phyloP scores from a whole-genome alignment of 768 basidiomycete genomes.

The Pisolithus microcarpus region DNA sequence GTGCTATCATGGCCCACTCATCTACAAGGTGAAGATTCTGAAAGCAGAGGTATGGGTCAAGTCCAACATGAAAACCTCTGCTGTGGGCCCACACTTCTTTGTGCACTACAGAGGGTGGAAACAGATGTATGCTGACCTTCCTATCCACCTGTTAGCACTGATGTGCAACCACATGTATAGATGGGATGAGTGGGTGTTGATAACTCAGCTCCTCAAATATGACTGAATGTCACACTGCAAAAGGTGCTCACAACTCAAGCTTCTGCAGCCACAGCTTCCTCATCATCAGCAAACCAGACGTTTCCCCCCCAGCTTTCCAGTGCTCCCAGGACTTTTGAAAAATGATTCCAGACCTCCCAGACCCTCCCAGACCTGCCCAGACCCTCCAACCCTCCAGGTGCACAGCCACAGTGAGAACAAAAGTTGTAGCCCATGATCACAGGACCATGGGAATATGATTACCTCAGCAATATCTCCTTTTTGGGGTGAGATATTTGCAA shows the following conservation, averaged over 20 bases:
- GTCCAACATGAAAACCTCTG: constrained; percentile 49
- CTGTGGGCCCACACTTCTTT: constrained; percentile 75
- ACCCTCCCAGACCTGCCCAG: too few relatives aligned
- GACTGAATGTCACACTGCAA: constrained; percentile 73
- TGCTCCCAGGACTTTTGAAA: too few relatives aligned
- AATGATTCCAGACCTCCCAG: too few relatives aligned
- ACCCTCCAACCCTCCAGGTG: too few relatives aligned
- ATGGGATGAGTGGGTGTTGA: constrained; percentile 97
- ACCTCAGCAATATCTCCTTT: too few relatives aligned
- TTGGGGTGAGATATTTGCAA: too few relatives aligned
- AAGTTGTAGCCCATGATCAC: too few relatives aligned
- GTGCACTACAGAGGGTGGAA: constrained; percentile 99
- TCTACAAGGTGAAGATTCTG: constrained; percentile 94
- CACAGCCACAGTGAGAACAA: too few relatives aligned
- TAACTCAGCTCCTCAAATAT: constrained; percentile 70
- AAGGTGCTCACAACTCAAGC: constrained; percentile 51
- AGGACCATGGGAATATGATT: too few relatives aligned
- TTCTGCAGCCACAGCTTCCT: constrained; percentile 37
- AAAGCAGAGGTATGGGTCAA: constrained; percentile 59
- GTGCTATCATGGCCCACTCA: constrained; percentile 91
- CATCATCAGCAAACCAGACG: too few relatives aligned
- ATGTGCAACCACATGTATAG: constrained; percentile 32
- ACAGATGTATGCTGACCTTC: constrained; percentile 61
- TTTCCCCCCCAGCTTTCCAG: too few relatives aligned
- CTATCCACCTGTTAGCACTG: constrained; percentile 3